phyloP scores from a whole-genome alignment of 1,284 basidiomycete species.

The Cutaneotrichosporon cutaneum region DNA sequence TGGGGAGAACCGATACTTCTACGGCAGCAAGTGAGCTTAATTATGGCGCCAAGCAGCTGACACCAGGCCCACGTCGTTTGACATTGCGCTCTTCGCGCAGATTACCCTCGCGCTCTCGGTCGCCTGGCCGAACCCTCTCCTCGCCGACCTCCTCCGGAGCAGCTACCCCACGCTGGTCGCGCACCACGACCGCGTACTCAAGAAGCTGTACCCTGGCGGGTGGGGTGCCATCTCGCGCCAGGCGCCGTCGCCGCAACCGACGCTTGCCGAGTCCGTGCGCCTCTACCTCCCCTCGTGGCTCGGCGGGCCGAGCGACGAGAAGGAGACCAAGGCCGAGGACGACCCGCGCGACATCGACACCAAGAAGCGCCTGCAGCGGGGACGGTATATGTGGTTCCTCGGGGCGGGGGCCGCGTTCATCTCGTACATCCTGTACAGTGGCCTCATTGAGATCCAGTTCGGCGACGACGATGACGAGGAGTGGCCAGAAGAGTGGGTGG shows the following conservation, averaged over 20 bases:
- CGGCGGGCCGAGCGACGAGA: neutral
- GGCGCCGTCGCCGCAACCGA: constrained; percentile 1
- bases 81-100: constrained; percentile 49
- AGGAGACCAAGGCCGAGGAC: neutral
- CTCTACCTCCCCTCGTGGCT: constrained; percentile 4
- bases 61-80: constrained; percentile 43
- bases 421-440: constrained; percentile 40
- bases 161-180: constrained; percentile 38
- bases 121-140: constrained; percentile 44
- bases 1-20: constrained; percentile 33
- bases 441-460: constrained; percentile 40
- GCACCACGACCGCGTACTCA: constrained; percentile 38
- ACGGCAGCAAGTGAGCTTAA: constrained; percentile 32
- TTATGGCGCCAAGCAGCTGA: neutral
- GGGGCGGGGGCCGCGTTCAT: constrained; percentile 39
- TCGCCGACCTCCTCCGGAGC: constrained; percentile 43
- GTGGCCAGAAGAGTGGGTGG: constrained; percentile 22
- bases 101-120: constrained; percentile 49
- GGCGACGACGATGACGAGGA: constrained; percentile 28
- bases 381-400: constrained; percentile 45
- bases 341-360: constrained; percentile 22
- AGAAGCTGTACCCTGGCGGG: constrained; percentile 27
- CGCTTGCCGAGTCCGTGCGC: constrained; percentile 2
- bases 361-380: constrained; percentile 36
- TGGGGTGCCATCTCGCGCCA: constrained; percentile 20